Evolutionary conservation across 495 filamentous ascomycete species (phyloP).

Genomic region (Talaromyces borbonicus): DNA sequence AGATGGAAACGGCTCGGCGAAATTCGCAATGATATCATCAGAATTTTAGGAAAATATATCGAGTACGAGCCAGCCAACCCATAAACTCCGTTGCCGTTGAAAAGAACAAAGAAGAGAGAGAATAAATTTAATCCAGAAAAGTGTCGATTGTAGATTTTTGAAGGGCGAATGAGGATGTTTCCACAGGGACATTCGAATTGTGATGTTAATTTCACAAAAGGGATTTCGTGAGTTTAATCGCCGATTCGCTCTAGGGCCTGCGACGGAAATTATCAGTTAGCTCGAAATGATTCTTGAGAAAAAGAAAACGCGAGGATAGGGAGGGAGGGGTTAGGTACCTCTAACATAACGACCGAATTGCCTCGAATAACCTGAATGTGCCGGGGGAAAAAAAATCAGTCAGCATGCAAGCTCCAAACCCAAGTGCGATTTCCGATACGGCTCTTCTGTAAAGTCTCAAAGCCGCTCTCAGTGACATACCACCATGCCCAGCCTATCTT

Average conservation of each 20-base stretch:
- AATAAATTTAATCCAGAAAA: not conserved
- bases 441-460: too few species aligned
- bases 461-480: constrained; percentile 50
- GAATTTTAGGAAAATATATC: too few species aligned
- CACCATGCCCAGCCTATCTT: constrained; percentile 84
- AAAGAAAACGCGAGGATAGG: not conserved
- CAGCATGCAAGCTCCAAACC: not conserved
- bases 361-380: constrained; percentile 78
- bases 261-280: not conserved
- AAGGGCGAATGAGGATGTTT: too few species aligned
- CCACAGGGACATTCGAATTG: too few species aligned
- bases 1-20: too few species aligned
- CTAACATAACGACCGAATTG: constrained; percentile 93
- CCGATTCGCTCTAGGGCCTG: constrained; percentile 52
- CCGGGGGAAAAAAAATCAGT: not conserved
- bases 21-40: too few species aligned
- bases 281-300: not conserved
- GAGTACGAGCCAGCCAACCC: not conserved
- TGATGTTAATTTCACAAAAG: not conserved
- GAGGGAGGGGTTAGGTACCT: constrained; percentile 42
- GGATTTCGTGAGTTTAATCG: constrained; percentile 26
- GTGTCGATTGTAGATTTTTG: too few species aligned
- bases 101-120: not conserved
- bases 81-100: not conserved
- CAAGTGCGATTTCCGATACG: too few species aligned